Percentiles rank a stretch among this genome's conserved stretches.
phyloP scores from a whole-genome alignment of 306 rosid genomes.

The Quillaja saponaria region DNA sequence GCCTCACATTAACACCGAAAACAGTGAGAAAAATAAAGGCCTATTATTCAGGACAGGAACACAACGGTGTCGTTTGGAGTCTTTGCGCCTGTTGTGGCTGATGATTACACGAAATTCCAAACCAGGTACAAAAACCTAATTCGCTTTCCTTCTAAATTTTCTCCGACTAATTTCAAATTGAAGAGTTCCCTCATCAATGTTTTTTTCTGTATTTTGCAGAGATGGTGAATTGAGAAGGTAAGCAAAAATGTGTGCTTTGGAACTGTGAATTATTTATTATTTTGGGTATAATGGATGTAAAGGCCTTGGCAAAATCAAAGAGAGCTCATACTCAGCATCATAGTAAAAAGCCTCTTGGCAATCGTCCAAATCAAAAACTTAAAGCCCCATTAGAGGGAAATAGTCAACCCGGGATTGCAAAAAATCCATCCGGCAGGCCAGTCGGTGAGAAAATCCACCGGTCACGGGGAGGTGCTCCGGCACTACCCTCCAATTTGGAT shows the following conservation, averaged over 20 bases:
- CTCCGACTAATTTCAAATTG: too few species aligned
- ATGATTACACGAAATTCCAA: too few species aligned
- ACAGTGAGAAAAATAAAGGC: too few species aligned
- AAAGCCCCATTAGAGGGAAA: conserved; percentile 40
- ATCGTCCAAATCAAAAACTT: conserved; percentile 46
- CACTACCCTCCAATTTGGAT: conserved; percentile 76
- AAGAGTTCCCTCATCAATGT: too few species aligned
- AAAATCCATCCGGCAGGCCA: conserved; percentile 44
- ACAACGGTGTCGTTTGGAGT: too few species aligned
- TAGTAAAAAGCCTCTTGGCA: conserved; percentile 39
- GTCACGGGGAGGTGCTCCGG: conserved; percentile 34
- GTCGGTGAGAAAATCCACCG: conserved; percentile 38
- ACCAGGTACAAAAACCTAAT: too few species aligned
- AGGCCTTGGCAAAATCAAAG: conserved; percentile 82
- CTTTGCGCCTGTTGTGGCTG: too few species aligned
- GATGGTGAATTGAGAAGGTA: neutral
- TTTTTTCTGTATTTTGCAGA: neutral
- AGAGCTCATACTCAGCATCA: conserved; percentile 80
- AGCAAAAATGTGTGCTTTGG: too few species aligned
- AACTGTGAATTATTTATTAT: neutral
- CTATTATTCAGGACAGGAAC: too few species aligned
- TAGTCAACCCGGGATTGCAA: conserved; percentile 28
- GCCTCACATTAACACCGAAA: too few species aligned
- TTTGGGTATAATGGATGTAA: conserved; percentile 56
- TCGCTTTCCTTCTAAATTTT: too few species aligned